These are phyloP conservation scores for Cyclaneusma minus DNA, from an alignment of 2,329 filamentous ascomycete genomes.

Conservation along the genomic window DNA sequence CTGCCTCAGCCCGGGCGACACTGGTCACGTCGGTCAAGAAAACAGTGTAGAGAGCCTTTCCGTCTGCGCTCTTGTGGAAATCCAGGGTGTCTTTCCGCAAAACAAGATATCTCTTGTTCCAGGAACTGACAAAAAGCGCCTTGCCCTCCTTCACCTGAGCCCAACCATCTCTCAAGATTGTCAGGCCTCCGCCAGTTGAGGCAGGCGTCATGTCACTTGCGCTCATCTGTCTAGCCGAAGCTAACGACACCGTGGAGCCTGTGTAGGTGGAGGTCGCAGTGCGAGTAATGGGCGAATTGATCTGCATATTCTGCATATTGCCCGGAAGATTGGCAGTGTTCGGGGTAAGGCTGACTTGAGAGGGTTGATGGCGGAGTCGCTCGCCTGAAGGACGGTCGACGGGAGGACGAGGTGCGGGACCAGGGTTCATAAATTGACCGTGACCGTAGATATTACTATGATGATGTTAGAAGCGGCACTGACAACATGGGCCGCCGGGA, in stretches of 20 bases:
- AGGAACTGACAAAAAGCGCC: constrained; percentile 66
- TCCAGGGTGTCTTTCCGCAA: constrained; percentile 86
- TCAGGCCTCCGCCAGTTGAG: constrained; percentile 44
- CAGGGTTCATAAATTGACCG: constrained; percentile 86
- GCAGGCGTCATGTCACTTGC: no score
- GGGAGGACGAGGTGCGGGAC: constrained; percentile 82
- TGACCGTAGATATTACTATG: constrained; percentile 42
- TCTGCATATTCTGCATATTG: constrained; percentile 65
- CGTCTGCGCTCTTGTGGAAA: constrained; percentile 82
- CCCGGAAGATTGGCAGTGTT: constrained; percentile 55
- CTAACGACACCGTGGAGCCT: constrained; percentile 57
- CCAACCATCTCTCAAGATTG: constrained; percentile 68
- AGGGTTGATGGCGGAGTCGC: no score
- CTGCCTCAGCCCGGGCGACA: constrained; percentile 80
- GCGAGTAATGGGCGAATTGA: constrained; percentile 52
- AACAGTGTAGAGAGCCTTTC: constrained; percentile 77
- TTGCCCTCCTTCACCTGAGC: constrained; percentile 83
- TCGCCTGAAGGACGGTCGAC: constrained; percentile 67
- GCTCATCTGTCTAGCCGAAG: constrained; percentile 42
- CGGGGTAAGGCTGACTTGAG: constrained; percentile 65
- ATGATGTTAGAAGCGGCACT: constrained; percentile 6
- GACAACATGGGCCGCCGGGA: no score
- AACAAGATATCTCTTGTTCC: constrained; percentile 87
- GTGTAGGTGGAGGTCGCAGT: constrained; percentile 52
- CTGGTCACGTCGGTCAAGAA: constrained; percentile 76